Evolutionary conservation across 805 yeast species (phyloP), one percentile per base, ranked within the genome.

Genomic region (Kluyveromyces starmeri): DNA sequence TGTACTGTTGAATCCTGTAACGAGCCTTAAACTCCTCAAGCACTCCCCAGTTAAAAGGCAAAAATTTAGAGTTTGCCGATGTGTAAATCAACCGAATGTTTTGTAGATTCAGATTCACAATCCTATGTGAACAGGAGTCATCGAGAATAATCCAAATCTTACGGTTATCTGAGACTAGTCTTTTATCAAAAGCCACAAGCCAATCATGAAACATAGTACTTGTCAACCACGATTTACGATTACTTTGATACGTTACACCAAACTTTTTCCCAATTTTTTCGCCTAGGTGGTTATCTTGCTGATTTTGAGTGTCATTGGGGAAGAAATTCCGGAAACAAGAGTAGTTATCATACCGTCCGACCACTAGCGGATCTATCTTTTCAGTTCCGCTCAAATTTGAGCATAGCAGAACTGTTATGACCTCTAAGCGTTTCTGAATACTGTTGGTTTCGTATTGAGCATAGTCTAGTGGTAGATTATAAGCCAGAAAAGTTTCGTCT

Each of bases 11-110:
- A 5, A 71, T 58, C 37, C 83, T 64, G 44, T 70, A 77, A 30
- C 71, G 56, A 10, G 74, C 63, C 46, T 73, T 74, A 48, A 77
- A 72, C 45, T 77, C 83, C 38, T 73, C 74, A 26, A 71, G 62
- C 4, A 76, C 71, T 3, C 83, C 83, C 67, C 76, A 74, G 39
- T 67, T 71, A 64, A 75, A 73, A 6, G 83, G 83, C 21, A 74
- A 51, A 46, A 71, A 74, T 44, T 67, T 56, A 7, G 64, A 53
- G 23, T 48, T 53, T 19, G 65, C 51, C 0, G 67, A 54, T 0
- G 67, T 64, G 37, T 58, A 67, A 6, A 66, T 46, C 25, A 68
- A 44, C 20, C 61, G 45, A 10, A 66, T 65, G 38, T 65, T 62
- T 36, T 59, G 59, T 26, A 75, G 58, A 40, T 67, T 71, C 21